Evolutionary conservation across 495 filamentous ascomycete species (phyloP).

Genomic region (Achaetomiella virescens): DNA sequence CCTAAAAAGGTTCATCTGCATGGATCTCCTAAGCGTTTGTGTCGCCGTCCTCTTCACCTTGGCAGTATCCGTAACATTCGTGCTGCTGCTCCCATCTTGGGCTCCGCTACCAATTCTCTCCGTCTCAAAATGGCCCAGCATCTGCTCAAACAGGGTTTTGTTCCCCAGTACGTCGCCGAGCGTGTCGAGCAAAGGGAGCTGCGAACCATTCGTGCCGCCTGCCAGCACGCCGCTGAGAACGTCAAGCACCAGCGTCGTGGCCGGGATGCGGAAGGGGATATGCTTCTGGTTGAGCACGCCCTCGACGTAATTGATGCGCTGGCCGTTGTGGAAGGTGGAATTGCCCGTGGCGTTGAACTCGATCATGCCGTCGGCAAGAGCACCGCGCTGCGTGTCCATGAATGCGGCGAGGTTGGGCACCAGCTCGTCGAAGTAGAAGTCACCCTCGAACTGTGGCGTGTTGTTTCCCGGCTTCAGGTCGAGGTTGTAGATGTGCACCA

Average conservation of each 20-base stretch:
- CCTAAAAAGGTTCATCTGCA: conserved; percentile 2
- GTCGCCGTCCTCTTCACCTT: neutral
- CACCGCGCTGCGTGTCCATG: conserved; percentile 26
- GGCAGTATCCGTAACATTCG: neutral
- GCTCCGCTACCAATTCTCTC: neutral
- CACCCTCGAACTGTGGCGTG: conserved; percentile 34
- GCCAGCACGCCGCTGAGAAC: conserved; percentile 26
- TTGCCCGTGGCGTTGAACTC: conserved; percentile 39
- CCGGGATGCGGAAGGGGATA: conserved; percentile 31
- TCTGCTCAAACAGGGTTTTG: conserved; percentile 4
- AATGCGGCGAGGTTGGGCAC: conserved; percentile 35
- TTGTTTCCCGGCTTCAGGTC: conserved; percentile 42
- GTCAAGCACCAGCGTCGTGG: conserved; percentile 33
- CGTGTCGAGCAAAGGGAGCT: conserved; percentile 5
- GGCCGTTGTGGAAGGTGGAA: conserved; percentile 36
- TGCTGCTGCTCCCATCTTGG: neutral
- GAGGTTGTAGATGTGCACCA: conserved; percentile 37
- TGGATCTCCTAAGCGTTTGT: neutral
- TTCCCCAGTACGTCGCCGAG: neutral
- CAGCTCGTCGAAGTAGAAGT: conserved; percentile 29
- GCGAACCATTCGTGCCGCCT: conserved; percentile 9
- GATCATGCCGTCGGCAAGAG: conserved; percentile 34
- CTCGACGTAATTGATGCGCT: conserved; percentile 41
- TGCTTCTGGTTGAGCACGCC: conserved; percentile 39
- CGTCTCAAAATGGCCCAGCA: conserved; percentile 1